Conservation (phyloP, 371 early-diverging fungal species). For the Rhizopus arrhizus region DNA sequence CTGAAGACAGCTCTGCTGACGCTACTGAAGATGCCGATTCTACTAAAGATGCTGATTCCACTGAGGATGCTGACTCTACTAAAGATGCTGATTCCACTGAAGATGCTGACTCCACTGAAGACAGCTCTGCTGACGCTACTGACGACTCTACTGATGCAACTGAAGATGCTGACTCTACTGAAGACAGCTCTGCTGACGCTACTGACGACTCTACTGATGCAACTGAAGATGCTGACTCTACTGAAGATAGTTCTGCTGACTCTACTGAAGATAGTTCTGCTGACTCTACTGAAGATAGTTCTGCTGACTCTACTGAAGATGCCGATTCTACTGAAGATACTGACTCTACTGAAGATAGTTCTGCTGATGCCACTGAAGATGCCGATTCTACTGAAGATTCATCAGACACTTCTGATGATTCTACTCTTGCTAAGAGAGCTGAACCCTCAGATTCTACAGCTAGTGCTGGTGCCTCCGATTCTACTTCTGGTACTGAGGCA, state of each 20-base stretch:
- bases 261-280: constrained; percentile 17
- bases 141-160: constrained; percentile 23
- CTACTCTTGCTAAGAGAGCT: background rate
- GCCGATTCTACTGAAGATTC: constrained; percentile 2
- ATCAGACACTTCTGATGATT: background rate
- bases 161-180: constrained; percentile 25
- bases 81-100: constrained; percentile 20
- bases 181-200: constrained; percentile 12
- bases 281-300: constrained; percentile 14
- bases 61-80: constrained; percentile 13
- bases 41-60: constrained; percentile 17
- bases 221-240: constrained; percentile 17
- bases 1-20: constrained; percentile 9
- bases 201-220: constrained; percentile 9
- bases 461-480: constrained; percentile 3
- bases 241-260: constrained; percentile 25
- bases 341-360: constrained; percentile 16
- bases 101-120: constrained; percentile 25
- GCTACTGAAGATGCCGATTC: constrained; percentile 16
- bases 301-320: constrained; percentile 12
- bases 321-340: constrained; percentile 17
- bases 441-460: constrained; percentile 1
- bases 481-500: background rate
- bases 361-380: constrained; percentile 23
- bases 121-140: constrained; percentile 12